Percentiles rank a stretch among this genome's conserved stretches.
Evolutionary conservation across 257 asterid species (phyloP).

Genomic region (Voacanga thouarsii): DNA sequence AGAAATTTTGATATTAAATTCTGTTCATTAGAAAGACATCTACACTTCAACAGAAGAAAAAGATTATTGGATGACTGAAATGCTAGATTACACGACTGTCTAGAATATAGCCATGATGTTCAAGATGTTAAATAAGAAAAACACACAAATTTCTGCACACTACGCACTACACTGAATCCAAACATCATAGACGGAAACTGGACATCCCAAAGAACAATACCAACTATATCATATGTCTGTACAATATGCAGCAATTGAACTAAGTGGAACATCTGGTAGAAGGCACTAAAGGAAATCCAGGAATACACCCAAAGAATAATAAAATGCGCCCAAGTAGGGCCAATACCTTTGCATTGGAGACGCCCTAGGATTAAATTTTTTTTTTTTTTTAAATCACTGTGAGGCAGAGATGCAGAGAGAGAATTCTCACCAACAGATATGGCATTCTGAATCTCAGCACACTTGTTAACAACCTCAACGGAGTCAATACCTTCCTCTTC

Average conservation of each 20-base stretch:
- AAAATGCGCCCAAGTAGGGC: neutral
- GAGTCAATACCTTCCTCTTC: conserved; percentile 27
- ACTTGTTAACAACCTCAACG: conserved; percentile 22
- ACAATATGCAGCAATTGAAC: neutral
- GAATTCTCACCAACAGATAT: conserved; percentile 24
- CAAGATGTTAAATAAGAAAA: too few relatives aligned
- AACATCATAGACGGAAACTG: too few relatives aligned
- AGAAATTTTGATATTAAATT: neutral
- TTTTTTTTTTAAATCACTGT: too few relatives aligned
- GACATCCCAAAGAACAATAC: neutral
- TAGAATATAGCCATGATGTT: too few relatives aligned
- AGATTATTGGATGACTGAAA: too few relatives aligned
- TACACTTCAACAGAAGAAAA: too few relatives aligned
- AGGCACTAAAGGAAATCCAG: too few relatives aligned
- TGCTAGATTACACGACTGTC: too few relatives aligned
- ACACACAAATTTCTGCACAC: neutral
- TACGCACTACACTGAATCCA: neutral
- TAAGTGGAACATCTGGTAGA: too few relatives aligned
- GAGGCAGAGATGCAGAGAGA: neutral
- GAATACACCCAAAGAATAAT: neutral
- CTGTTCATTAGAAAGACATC: neutral
- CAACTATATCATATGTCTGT: neutral
- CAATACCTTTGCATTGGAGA: neutral
- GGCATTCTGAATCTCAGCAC: conserved; percentile 37
- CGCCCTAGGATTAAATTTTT: neutral